A percentile compares a stretch with the other conserved stretches of the same genome.
phyloP scores from a whole-genome alignment of 768 basidiomycete genomes.

The Pleurotus cornucopiae region DNA sequence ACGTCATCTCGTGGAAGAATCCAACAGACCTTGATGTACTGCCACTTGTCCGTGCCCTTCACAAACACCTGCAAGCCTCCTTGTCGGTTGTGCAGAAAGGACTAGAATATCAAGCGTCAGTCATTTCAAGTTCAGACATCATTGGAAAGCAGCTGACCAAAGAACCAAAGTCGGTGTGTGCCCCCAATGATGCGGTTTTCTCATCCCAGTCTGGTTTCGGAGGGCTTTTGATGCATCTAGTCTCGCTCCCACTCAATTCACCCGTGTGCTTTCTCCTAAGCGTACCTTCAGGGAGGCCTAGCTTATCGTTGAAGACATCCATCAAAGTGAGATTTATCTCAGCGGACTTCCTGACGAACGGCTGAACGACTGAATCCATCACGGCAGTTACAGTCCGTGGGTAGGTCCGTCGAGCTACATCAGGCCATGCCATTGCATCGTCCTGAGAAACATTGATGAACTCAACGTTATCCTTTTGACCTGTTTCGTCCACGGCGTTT shows the following conservation, averaged over 20 bases:
- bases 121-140: constrained; percentile 25
- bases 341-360: constrained; percentile 56
- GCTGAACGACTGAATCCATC: constrained; percentile 46
- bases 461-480: constrained; percentile 52
- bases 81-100: constrained; percentile 65
- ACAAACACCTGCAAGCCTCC: constrained; percentile 69
- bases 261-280: constrained; percentile 38
- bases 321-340: constrained; percentile 51
- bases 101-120: constrained; percentile 38
- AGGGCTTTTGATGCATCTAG: constrained; percentile 49
- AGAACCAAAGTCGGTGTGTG: constrained; percentile 74
- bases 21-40: constrained; percentile 56
- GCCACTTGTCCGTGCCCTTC: constrained; percentile 59
- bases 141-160: constrained; percentile 36
- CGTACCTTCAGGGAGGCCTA: constrained; percentile 48
- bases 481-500: constrained; percentile 57
- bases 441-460: constrained; percentile 70
- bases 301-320: constrained; percentile 50
- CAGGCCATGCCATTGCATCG: constrained; percentile 60
- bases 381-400: constrained; percentile 45
- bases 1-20: neutral
- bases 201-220: constrained; percentile 31
- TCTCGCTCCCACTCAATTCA: constrained; percentile 54
- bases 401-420: constrained; percentile 49
- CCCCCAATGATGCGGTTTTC: constrained; percentile 41